phyloP scores from a whole-genome alignment of 108 stramenopile species.

The Fragilariopsis cylindrus region DNA sequence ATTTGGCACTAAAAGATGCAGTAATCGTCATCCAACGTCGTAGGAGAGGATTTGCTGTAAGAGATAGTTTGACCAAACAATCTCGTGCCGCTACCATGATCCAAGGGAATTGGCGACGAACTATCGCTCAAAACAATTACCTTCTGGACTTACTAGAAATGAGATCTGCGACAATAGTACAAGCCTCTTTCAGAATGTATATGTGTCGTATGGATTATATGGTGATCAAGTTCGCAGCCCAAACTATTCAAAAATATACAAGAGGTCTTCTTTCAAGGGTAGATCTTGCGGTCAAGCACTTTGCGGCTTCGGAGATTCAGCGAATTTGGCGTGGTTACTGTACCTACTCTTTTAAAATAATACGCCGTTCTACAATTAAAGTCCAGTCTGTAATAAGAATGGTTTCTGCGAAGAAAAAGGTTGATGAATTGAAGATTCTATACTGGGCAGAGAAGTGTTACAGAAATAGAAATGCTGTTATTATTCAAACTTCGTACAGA shows the following conservation, averaged over 20 bases:
- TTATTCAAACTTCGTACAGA: constrained; percentile 29
- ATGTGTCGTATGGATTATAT: constrained; percentile 21
- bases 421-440: constrained; percentile 1
- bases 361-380: constrained; percentile 38
- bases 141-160: constrained; percentile 49
- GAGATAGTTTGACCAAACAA: constrained; percentile 7
- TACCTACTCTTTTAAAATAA: constrained; percentile 16
- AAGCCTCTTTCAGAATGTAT: constrained; percentile 37
- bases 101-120: constrained; percentile 52
- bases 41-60: constrained; percentile 17
- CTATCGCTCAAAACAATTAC: constrained; percentile 33
- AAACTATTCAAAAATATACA: constrained; percentile 41
- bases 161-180: constrained; percentile 41
- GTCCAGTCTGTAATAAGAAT: constrained; percentile 49
- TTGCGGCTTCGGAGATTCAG: constrained; percentile 74
- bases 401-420: background rate
- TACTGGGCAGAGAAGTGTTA: constrained; percentile 22
- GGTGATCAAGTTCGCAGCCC: constrained; percentile 27
- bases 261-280: constrained; percentile 38
- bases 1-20: background rate
- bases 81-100: constrained; percentile 23
- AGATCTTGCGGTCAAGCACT: constrained; percentile 27
- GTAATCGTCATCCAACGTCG: constrained; percentile 3
- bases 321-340: constrained; percentile 66
- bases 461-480: constrained; percentile 24